Conservation (phyloP, 768 basidiomycete genomes). For the Cubamyces sp. region DNA sequence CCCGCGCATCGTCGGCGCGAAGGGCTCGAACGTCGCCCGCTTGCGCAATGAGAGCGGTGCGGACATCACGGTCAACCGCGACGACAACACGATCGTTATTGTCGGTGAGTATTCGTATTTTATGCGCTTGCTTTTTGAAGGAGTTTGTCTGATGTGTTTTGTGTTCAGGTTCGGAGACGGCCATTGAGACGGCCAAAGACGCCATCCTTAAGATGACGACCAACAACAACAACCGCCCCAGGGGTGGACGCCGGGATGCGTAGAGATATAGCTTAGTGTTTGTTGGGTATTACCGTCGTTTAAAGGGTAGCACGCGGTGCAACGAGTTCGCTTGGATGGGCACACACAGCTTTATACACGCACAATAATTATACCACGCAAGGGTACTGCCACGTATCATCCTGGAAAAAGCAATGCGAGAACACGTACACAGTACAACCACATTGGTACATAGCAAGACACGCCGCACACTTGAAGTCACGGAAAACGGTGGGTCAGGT, state of each 20-base stretch:
- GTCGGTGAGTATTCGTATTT: constrained; percentile 58
- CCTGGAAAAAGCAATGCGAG: background rate
- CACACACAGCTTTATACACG: background rate
- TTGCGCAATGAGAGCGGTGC: constrained; percentile 88
- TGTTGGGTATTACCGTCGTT: constrained; percentile 6
- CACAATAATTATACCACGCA: constrained; percentile 13
- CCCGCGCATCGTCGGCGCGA: constrained; percentile 91
- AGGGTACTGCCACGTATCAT: constrained; percentile 6
- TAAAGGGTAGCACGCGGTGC: constrained; percentile 3
- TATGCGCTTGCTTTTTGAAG: background rate
- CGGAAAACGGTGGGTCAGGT: too few species aligned
- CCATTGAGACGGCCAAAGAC: constrained; percentile 74
- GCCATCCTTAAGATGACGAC: constrained; percentile 65
- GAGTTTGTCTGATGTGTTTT: constrained; percentile 15
- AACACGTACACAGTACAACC: background rate
- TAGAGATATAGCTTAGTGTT: constrained; percentile 12
- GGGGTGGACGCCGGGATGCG: constrained; percentile 32
- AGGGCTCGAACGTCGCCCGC: constrained; percentile 88
- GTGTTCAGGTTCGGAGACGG: constrained; percentile 62
- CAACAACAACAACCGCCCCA: constrained; percentile 25
- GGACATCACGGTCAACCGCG: constrained; percentile 89
- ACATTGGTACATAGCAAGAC: too few species aligned
- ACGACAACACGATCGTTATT: constrained; percentile 85
- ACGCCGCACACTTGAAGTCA: too few species aligned
- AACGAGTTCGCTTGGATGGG: constrained; percentile 5